These are phyloP conservation scores for Paramecium octaurelia DNA, from an alignment of 73 alveolate genomes.

Conservation along the genomic window DNA sequence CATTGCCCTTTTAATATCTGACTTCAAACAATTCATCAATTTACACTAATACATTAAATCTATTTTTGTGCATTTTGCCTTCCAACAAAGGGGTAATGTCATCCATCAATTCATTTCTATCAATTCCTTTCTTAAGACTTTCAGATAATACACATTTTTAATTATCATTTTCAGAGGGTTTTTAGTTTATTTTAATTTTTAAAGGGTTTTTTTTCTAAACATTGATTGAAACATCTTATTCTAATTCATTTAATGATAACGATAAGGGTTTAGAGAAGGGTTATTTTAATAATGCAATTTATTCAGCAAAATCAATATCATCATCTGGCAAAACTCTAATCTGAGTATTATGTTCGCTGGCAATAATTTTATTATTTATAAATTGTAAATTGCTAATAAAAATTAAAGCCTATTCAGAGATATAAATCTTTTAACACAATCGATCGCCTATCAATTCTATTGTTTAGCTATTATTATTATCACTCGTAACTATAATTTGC, in stretches of 20 bases:
- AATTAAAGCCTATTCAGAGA: neutral
- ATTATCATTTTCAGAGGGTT: neutral
- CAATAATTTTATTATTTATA: neutral
- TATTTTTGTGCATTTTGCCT: neutral
- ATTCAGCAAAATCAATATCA: neutral
- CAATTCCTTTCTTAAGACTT: neutral
- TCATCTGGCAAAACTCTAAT: neutral
- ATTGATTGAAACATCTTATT: neutral
- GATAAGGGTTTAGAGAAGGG: neutral
- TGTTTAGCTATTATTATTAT: neutral
- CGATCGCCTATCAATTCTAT: neutral
- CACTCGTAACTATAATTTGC: neutral
- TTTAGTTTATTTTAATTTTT: neutral
- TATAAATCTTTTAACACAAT: neutral
- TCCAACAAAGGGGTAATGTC: neutral
- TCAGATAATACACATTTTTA: neutral
- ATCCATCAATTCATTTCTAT: neutral
- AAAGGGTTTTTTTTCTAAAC: neutral
- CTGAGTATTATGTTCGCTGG: neutral
- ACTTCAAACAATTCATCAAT: neutral
- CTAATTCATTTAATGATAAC: neutral
- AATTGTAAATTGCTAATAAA: neutral
- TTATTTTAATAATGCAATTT: neutral
- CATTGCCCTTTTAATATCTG: neutral
- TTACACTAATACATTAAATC: neutral